Base-by-base conservation (phyloP, 2,329 filamentous ascomycete genomes). In the Ilyonectria sp. region DNA sequence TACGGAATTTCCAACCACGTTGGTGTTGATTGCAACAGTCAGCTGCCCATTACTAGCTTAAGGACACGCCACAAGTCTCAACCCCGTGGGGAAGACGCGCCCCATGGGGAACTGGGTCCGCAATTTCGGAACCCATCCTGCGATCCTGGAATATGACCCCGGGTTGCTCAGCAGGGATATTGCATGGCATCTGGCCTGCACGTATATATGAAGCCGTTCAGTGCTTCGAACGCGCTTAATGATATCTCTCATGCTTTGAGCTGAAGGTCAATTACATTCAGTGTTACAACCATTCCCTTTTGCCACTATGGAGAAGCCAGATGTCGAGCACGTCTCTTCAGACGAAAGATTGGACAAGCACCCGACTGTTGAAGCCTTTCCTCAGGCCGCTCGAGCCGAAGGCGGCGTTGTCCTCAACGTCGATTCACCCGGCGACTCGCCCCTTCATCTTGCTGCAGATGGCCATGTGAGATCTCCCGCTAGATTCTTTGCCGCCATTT, bases 381-480 rank as follows among this genome's bases (percentile, higher is more conserved):
- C 71, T 1, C 47, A 64, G 6, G 70, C 70, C 6, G 61, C 68
- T 46, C 49, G 63, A 46, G 67, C 68, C 40, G 68, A 72, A 63
- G 70, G 60, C 35, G 68, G 71, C 37, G 71, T 71, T 6, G 43
- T 65, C 31, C 58, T 72, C 17, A 23, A 49, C 0, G 50, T 69
- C 29, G 63, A 69, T 0, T 21, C 37, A 6, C 47, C 60, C 8
- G 47, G 60, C 10, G 44, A 40, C 13, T 60, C 69, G 2, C 63
- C 64, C 33, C 57, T 72, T 0, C 70, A 37, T 9, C 62, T 71
- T 60, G 70, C 69, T 19, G 31, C 70, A 17, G 71, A 73, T 64
- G 67, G 71, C 31, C 64, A 70, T 57, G 67, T 71, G 23, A 69
- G 69, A 54, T 6, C 23, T 47, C 5, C 15, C 40, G n/a, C 37